Evolutionary conservation across 2,329 filamentous ascomycete genomes (phyloP).

Genomic region (Diaporthe ilicicola): DNA sequence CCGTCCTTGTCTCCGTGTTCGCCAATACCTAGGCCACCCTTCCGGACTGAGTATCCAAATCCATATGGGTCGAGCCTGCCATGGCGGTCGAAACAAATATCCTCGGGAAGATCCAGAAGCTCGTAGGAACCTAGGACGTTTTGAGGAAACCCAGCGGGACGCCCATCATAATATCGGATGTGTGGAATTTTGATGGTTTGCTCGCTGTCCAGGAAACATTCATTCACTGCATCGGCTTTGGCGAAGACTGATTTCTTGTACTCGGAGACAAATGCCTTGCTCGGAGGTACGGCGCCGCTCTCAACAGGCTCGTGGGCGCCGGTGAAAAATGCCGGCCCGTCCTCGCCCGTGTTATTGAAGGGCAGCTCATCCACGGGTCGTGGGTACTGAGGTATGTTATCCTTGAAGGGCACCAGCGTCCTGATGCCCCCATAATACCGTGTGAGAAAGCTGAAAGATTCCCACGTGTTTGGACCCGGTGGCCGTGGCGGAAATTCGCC

Average conservation of each 20-base stretch:
- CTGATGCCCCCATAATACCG: conserved; percentile 91
- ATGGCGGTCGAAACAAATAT: conserved; percentile 93
- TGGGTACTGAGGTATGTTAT: conserved; percentile 86
- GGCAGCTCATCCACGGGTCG: conserved; percentile 66
- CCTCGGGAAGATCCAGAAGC: conserved; percentile 77
- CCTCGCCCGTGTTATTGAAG: conserved; percentile 45
- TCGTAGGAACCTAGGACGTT: conserved; percentile 88
- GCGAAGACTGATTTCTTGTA: conserved; percentile 49
- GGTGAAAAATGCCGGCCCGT: conserved; percentile 33
- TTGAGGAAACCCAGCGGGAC: conserved; percentile 85
- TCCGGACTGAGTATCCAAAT: conserved; percentile 80
- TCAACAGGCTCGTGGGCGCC: conserved; percentile 40
- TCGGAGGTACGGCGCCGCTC: conserved; percentile 49
- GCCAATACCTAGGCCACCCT: conserved; percentile 85
- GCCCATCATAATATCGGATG: conserved; percentile 78
- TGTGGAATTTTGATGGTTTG: conserved; percentile 72
- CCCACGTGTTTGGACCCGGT: conserved; percentile 77
- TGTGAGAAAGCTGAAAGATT: conserved; percentile 83
- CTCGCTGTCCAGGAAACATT: conserved; percentile 81
- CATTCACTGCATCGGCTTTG: conserved; percentile 62
- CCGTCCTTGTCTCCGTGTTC: conserved; percentile 86
- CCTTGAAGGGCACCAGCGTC: conserved; percentile 69
- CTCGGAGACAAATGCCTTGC: conserved; percentile 59
- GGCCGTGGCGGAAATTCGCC: conserved; percentile 67
- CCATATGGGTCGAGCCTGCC: conserved; percentile 91